Conservation (phyloP, 2,329 filamentous ascomycete genomes). For the Grosmannia huntii region DNA sequence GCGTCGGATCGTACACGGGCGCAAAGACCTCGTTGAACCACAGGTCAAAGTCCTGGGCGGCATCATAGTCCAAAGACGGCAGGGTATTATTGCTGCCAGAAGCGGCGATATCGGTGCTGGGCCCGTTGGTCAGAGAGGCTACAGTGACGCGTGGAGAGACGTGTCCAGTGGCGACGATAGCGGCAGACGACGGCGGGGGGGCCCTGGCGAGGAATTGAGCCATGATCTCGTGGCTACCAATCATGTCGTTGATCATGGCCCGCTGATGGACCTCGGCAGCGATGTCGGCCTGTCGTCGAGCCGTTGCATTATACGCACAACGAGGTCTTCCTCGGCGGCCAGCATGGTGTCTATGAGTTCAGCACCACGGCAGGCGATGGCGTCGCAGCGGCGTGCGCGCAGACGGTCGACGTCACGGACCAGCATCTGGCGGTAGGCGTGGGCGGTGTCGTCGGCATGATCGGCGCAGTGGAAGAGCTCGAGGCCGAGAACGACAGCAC, state of each 20-base stretch:
- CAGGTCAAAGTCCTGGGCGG: background rate
- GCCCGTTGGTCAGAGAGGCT: background rate
- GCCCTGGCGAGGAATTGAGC: constrained; percentile 7
- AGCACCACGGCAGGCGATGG: constrained; percentile 10
- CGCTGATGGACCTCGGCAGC: constrained; percentile 4
- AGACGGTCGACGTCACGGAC: constrained; percentile 7
- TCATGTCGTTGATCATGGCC: constrained; percentile 11
- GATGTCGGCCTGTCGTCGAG: background rate
- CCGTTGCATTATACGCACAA: constrained; percentile 10
- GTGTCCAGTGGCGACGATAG: background rate
- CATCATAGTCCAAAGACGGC: background rate
- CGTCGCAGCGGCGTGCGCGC: constrained; percentile 8
- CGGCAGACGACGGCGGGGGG: background rate
- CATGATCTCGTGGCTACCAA: constrained; percentile 10
- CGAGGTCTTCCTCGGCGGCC: constrained; percentile 12
- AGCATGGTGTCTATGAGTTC: constrained; percentile 11
- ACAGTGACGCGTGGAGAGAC: background rate
- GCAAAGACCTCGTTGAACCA: constrained; percentile 9
- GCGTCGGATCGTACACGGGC: background rate
- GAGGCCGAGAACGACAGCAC: constrained; percentile 12
- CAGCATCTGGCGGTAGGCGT: constrained; percentile 10
- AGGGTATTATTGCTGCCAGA: background rate
- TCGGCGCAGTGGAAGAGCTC: constrained; percentile 12
- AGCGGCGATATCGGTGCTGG: background rate
- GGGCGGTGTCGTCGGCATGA: constrained; percentile 9